These are phyloP conservation scores for Rhizopus delemar DNA, from an alignment of 371 early-diverging fungal genomes.

Conservation along the genomic window DNA sequence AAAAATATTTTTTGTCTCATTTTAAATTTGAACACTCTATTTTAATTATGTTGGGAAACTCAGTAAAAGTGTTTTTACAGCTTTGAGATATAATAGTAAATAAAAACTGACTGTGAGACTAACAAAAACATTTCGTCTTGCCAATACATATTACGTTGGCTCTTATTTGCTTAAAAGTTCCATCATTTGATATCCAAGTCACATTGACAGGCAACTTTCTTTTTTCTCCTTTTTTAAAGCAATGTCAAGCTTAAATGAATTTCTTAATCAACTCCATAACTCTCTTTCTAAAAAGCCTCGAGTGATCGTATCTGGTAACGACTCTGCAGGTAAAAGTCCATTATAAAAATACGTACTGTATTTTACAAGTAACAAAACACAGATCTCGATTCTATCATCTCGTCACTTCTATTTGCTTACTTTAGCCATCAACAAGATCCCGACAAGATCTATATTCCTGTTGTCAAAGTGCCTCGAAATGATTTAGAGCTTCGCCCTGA, in stretches of 20 bases:
- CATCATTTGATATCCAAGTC: too few species aligned
- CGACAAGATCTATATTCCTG: conserved; percentile 45
- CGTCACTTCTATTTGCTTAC: conserved; percentile 60
- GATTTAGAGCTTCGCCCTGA: conserved; percentile 74
- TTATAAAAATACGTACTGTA: not conserved
- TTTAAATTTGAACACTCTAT: too few species aligned
- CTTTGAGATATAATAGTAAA: too few species aligned
- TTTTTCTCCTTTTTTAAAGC: not conserved
- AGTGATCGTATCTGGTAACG: conserved; percentile 67
- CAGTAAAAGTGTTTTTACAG: too few species aligned
- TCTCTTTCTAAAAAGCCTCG: not conserved
- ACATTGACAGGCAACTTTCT: not conserved
- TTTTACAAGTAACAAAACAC: not conserved
- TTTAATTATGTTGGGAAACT: too few species aligned
- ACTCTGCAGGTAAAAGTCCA: conserved; percentile 60
- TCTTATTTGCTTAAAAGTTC: too few species aligned
- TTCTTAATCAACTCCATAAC: not conserved
- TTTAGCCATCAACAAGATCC: conserved; percentile 27
- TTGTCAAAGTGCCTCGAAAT: conserved; percentile 57
- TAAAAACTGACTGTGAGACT: too few species aligned
- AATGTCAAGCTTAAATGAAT: not conserved
- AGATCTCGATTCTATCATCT: conserved; percentile 74
- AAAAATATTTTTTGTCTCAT: too few species aligned
- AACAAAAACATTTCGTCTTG: too few species aligned
- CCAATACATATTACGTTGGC: too few species aligned